Evolutionary conservation across 768 basidiomycete species (phyloP).

Genomic region (Trametes meyenii): DNA sequence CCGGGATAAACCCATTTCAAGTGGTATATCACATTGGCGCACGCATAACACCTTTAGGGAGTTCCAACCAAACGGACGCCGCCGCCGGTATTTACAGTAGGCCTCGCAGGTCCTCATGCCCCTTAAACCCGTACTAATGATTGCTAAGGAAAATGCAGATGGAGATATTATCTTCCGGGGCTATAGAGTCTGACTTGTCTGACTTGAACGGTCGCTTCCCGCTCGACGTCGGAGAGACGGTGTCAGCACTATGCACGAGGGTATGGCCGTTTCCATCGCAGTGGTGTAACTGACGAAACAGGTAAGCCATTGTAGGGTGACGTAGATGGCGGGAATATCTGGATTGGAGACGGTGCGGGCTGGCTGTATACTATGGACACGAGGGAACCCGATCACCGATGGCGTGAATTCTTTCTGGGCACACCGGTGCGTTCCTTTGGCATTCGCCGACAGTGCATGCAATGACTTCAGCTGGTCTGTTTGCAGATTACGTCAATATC

Average conservation of each 20-base stretch:
- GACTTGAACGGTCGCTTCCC: not conserved
- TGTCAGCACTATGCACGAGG: not conserved
- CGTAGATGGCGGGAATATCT: not conserved
- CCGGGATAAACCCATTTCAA: too few species aligned
- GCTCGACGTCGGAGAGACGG: not conserved
- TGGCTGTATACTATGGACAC: constrained; percentile 6
- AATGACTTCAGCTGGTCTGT: not conserved
- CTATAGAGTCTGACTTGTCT: not conserved
- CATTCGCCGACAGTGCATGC: too few species aligned
- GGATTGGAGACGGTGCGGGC: constrained; percentile 3
- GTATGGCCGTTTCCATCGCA: not conserved
- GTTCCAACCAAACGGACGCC: not conserved
- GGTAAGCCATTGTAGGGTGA: not conserved
- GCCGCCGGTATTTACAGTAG: not conserved
- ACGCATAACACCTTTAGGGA: not conserved
- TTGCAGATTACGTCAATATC: constrained; percentile 8
- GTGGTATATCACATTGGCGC: not conserved
- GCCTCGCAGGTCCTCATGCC: not conserved
- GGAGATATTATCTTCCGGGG: not conserved
- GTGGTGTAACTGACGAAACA: not conserved
- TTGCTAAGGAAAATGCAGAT: not conserved
- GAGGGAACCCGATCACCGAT: not conserved
- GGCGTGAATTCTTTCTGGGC: constrained; percentile 7
- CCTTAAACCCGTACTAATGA: not conserved
- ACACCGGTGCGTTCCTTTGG: not conserved